Percentiles rank a stretch among this genome's conserved stretches.
Evolutionary conservation across 1,284 basidiomycete genomes (phyloP).

Genomic region (Testicularia cyperi): DNA sequence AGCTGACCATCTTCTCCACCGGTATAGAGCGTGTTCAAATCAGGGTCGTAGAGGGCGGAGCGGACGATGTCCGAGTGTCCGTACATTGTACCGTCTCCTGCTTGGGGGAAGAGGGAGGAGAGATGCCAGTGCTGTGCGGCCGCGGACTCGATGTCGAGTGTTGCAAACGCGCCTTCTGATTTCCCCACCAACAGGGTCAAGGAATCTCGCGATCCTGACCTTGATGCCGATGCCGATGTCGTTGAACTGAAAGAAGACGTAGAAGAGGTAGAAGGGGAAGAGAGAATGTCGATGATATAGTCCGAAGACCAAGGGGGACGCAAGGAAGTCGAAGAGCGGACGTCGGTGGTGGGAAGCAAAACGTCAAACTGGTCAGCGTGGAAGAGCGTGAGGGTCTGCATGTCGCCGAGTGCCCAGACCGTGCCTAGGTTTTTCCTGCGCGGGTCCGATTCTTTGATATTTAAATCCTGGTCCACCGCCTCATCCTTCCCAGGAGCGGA

Average conservation of each 20-base stretch:
- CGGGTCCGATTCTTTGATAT: conserved; percentile 26
- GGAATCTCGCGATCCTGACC: neutral
- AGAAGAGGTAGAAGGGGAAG: too few species aligned
- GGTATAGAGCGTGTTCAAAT: conserved; percentile 30
- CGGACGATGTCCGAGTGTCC: conserved; percentile 51
- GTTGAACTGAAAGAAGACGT: conserved; percentile 23
- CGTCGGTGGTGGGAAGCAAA: conserved; percentile 29
- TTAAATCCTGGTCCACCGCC: conserved; percentile 9
- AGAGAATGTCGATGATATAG: conserved; percentile 50
- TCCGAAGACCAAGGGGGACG: conserved; percentile 51
- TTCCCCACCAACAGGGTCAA: conserved; percentile 30
- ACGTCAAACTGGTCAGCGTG: conserved; percentile 55
- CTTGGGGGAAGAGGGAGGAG: conserved; percentile 28
- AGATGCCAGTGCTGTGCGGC: conserved; percentile 10
- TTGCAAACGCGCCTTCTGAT: conserved; percentile 25
- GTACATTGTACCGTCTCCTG: conserved; percentile 19
- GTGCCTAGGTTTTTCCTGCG: conserved; percentile 38
- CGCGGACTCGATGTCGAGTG: conserved; percentile 4
- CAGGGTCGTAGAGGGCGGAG: conserved; percentile 31
- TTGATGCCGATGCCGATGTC: too few species aligned
- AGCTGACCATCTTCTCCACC: conserved; percentile 51
- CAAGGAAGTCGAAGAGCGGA: conserved; percentile 37
- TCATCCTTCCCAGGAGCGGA: conserved; percentile 7
- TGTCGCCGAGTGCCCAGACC: conserved; percentile 54
- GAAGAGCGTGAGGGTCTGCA: conserved; percentile 56